A percentile compares a stretch with the other conserved stretches of the same genome.
Evolutionary conservation across 371 early-diverging fungal species (phyloP).

Genomic region (Batkoa obscura): DNA sequence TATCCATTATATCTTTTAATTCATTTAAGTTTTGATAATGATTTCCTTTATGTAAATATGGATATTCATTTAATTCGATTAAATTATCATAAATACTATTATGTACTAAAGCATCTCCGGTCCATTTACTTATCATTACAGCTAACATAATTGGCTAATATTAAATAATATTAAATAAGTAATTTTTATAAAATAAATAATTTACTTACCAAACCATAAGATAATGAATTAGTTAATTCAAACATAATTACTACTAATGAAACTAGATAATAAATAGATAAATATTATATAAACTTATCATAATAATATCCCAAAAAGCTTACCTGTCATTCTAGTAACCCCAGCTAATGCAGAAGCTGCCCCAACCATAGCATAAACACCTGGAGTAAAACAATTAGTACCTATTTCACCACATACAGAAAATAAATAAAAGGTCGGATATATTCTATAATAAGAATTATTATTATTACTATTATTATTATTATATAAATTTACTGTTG

Average conservation of each 20-base stretch:
- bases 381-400: constrained; percentile 62
- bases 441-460: constrained; percentile 12
- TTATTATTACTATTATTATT: neutral
- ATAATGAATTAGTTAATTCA: constrained; percentile 59
- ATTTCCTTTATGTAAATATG: constrained; percentile 52
- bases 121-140: constrained; percentile 49
- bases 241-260: constrained; percentile 60
- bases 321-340: constrained; percentile 71
- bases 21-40: constrained; percentile 28
- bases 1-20: constrained; percentile 23
- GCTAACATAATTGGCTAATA: constrained; percentile 44
- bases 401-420: constrained; percentile 28
- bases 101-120: constrained; percentile 38
- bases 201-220: constrained; percentile 31
- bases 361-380: constrained; percentile 86
- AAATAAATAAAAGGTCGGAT: constrained; percentile 36
- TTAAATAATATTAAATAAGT: neutral
- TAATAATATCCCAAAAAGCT: no score
- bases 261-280: constrained; percentile 17
- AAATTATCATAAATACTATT: constrained; percentile 46
- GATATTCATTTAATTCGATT: constrained; percentile 40
- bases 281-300: neutral
- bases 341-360: constrained; percentile 79
- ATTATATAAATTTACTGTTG: neutral
- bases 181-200: neutral